Evolutionary conservation across 1,284 basidiomycete genomes (phyloP).

Genomic region (Ustilago shanxiensis): DNA sequence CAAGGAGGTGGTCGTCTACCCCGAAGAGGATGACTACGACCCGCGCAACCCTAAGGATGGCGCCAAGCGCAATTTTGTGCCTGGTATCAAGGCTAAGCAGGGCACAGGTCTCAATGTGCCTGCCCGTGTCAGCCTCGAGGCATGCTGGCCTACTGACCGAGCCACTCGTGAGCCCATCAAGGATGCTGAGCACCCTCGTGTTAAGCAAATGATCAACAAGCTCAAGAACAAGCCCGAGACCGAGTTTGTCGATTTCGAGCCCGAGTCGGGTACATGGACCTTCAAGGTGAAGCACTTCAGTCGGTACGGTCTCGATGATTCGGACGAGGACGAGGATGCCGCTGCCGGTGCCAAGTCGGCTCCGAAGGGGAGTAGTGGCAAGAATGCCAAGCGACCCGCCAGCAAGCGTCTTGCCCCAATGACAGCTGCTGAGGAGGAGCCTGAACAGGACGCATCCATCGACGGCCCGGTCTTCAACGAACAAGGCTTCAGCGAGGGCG

Average conservation of each 20-base stretch:
- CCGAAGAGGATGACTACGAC: constrained; percentile 75
- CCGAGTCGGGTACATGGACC: constrained; percentile 86
- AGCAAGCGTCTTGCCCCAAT: constrained; percentile 40
- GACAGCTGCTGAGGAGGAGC: constrained; percentile 24
- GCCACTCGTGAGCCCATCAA: constrained; percentile 90
- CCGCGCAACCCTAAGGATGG: constrained; percentile 64
- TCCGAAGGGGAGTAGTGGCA: constrained; percentile 22
- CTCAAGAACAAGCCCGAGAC: constrained; percentile 88
- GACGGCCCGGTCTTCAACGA: constrained; percentile 14
- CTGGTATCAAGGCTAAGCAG: constrained; percentile 75
- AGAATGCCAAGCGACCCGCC: constrained; percentile 32
- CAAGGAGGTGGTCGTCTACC: constrained; percentile 93
- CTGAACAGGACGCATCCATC: constrained; percentile 23
- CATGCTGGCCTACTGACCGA: constrained; percentile 92
- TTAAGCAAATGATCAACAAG: constrained; percentile 82
- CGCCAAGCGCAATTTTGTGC: constrained; percentile 61
- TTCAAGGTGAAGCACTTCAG: constrained; percentile 92
- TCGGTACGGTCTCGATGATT: constrained; percentile 69
- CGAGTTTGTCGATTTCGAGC: constrained; percentile 84
- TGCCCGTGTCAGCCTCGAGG: constrained; percentile 82
- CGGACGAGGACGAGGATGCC: constrained; percentile 58
- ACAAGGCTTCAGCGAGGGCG: constrained; percentile 14
- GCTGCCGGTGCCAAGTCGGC: constrained; percentile 17
- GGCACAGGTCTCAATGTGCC: constrained; percentile 91
- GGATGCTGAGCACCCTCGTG: constrained; percentile 80